Evolutionary conservation across 2,329 filamentous ascomycete species (phyloP).

Genomic region (Ophiostoma pallidulum): DNA sequence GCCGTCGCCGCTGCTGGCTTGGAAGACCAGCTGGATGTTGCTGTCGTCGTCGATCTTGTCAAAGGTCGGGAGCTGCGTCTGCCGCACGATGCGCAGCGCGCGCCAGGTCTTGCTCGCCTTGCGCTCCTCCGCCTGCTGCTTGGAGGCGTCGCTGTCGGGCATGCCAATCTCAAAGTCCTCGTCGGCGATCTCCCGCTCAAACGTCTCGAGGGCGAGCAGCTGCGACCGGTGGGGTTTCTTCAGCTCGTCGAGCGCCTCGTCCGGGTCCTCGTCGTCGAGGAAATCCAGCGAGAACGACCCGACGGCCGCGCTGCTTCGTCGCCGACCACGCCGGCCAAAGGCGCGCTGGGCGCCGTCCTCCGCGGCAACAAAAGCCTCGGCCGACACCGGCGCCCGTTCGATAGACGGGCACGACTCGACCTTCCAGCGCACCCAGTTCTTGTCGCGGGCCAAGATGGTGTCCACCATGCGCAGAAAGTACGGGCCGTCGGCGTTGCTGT

Average conservation of each 20-base stretch:
- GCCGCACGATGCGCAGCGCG: slow-evolving; percentile 69
- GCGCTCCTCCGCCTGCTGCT: slow-evolving; percentile 48
- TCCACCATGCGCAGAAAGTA: slow-evolving; percentile 97
- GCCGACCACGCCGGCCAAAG: slow-evolving; percentile 63
- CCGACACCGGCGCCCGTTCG: slow-evolving; percentile 60
- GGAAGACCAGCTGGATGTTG: slow-evolving; percentile 52
- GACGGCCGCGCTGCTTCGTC: slow-evolving; percentile 59
- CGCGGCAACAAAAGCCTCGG: slow-evolving; percentile 59
- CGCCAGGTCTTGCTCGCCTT: slow-evolving; percentile 90
- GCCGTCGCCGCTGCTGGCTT: slow-evolving; percentile 63
- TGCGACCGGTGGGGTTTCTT: slow-evolving; percentile 55
- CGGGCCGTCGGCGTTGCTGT: slow-evolving; percentile 66
- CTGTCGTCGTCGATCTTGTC: slow-evolving; percentile 82
- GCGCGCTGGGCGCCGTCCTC: slow-evolving; percentile 55
- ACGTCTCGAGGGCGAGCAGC: slow-evolving; percentile 60
- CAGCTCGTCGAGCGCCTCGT: slow-evolving; percentile 56
- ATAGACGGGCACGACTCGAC: slow-evolving; percentile 87
- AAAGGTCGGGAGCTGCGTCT: slow-evolving; percentile 64
- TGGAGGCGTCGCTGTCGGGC: slow-evolving; percentile 54
- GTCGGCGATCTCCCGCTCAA: slow-evolving; percentile 63
- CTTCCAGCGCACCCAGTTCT: slow-evolving; percentile 99
- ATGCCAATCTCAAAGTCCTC: slow-evolving; percentile 83
- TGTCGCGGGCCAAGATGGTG: slow-evolving; percentile 88
- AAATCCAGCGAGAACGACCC: slow-evolving; percentile 71
- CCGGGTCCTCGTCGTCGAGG: slow-evolving; percentile 55